Base-by-base conservation (phyloP, 148 eudicot genomes). In the Polygonum maritimum region DNA sequence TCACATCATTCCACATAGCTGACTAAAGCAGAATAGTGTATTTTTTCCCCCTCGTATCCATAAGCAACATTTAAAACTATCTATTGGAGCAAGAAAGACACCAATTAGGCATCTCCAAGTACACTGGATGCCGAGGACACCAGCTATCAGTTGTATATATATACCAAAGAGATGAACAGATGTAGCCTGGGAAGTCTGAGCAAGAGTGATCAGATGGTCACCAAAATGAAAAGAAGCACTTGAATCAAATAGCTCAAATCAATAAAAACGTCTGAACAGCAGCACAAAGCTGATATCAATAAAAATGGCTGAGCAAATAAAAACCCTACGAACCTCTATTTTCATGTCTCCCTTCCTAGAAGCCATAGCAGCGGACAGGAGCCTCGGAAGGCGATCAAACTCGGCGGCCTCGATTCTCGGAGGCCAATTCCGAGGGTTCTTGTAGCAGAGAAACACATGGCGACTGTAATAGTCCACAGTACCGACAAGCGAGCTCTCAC, bases 351-450 rank as follows among this genome's bases (percentile, higher is more conserved):
- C 78, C 76, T 90, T 94, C 36, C 89, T 72, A 21, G 94, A 85
- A 48, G 80, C 84, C 70, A 95, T 78, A 72, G 94, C 85, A 67
- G 99, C 99, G 2, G 97, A 87, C 12, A 95, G 90, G 38, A 95
- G 87, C 80, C 99, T 80, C 11, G 99, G 99, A 44, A 95, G 69
- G 7, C 99, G 94, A 91, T 95, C 99, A 78, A 95, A 95, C 80
- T 95, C 99, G 18, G 99, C 96, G 52, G 97, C 99, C 78, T 95
- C 94, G 62, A 95, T 95, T n/a, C 99, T 80, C 2, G 94, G 89
- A 5, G 99, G 99, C 99, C 99, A 95, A 63, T 87, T 93, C 5
- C 75, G 79, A 75, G 99, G 99, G 79, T 88, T 89, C 80, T 95
- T 95, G 58, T 95, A 95, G 69, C 99, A 95, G 2, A 95, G 86